These are phyloP conservation scores for Canavalia gladiata DNA, from an alignment of 306 rosid genomes.

Conservation along the genomic window DNA sequence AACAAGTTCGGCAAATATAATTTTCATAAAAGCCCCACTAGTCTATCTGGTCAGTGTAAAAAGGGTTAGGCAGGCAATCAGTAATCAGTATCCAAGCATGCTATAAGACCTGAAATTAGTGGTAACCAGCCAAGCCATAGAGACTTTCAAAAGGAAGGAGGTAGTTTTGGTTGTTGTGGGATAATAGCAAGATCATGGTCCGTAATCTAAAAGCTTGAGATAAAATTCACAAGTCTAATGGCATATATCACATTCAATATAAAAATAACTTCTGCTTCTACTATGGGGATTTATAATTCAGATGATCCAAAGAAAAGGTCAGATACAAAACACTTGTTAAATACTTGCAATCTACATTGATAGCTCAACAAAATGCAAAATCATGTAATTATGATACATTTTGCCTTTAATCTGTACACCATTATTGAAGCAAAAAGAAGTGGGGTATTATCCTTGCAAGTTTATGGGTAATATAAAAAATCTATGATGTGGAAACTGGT, in stretches of 20 bases:
- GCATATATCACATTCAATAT: not conserved
- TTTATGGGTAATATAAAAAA: slow-evolving; percentile 5
- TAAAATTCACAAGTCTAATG: not conserved
- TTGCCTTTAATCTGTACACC: not conserved
- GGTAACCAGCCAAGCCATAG: slow-evolving; percentile 30
- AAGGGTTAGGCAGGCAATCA: not conserved
- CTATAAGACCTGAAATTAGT: slow-evolving; percentile 7
- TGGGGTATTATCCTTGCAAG: not conserved
- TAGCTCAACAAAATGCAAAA: slow-evolving; percentile 19
- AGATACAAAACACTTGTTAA: not conserved
- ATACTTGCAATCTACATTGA: not conserved
- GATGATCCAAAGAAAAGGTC: not conserved
- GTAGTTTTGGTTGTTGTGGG: not conserved
- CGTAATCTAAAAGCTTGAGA: slow-evolving; percentile 21
- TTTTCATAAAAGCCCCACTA: slow-evolving; percentile 24
- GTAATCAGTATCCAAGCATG: slow-evolving; percentile 8
- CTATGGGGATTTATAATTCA: not conserved
- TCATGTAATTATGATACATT: not conserved
- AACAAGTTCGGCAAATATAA: slow-evolving; percentile 11
- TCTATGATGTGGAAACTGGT: not conserved
- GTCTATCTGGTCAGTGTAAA: not conserved
- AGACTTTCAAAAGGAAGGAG: slow-evolving; percentile 17
- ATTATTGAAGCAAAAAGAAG: slow-evolving; percentile 30
- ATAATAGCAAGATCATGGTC: slow-evolving; percentile 13
- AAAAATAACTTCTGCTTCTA: not conserved